These are phyloP conservation scores for Ceratopteris richardii DNA, from an alignment of 75 land plant species.

Conservation along the genomic window DNA sequence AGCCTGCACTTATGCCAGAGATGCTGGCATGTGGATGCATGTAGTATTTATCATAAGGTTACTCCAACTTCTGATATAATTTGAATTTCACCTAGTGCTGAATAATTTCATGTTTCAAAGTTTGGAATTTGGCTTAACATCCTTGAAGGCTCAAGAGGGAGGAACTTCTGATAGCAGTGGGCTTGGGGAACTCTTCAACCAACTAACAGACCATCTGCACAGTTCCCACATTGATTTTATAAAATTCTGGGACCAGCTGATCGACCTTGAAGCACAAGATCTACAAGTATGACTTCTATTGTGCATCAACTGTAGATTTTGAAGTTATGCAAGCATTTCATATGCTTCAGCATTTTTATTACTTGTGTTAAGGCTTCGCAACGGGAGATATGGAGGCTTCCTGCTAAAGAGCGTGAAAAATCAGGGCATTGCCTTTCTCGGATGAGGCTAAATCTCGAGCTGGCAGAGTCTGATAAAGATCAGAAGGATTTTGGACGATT, in stretches of 20 bases:
- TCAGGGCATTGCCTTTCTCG: constrained; percentile 35
- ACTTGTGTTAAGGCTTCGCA: constrained; percentile 23
- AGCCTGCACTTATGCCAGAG: constrained; percentile 50
- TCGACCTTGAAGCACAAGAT: constrained; percentile 76
- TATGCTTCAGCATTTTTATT: too few species aligned
- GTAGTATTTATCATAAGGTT: constrained; percentile 89
- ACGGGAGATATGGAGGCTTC: constrained; percentile 42
- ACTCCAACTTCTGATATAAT: neutral
- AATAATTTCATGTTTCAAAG: neutral
- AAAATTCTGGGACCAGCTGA: constrained; percentile 55
- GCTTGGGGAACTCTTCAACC: constrained; percentile 57
- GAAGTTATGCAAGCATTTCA: too few species aligned
- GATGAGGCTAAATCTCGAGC: constrained; percentile 39
- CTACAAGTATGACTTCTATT: constrained; percentile 28
- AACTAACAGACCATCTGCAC: constrained; percentile 37
- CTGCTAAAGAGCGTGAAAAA: constrained; percentile 18
- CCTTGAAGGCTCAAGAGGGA: constrained; percentile 46
- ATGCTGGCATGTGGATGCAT: constrained; percentile 67
- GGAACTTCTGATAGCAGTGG: constrained; percentile 70
- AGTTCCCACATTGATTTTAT: constrained; percentile 41
- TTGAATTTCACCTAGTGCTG: neutral
- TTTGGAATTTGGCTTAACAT: too few species aligned
- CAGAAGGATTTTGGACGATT: neutral
- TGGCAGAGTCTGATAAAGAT: constrained; percentile 4
- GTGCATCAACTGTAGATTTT: neutral